Percentiles rank a stretch among this genome's conserved stretches.
Conservation (phyloP, 2,329 filamentous ascomycete genomes). For the Hirsutella thompsonii region DNA sequence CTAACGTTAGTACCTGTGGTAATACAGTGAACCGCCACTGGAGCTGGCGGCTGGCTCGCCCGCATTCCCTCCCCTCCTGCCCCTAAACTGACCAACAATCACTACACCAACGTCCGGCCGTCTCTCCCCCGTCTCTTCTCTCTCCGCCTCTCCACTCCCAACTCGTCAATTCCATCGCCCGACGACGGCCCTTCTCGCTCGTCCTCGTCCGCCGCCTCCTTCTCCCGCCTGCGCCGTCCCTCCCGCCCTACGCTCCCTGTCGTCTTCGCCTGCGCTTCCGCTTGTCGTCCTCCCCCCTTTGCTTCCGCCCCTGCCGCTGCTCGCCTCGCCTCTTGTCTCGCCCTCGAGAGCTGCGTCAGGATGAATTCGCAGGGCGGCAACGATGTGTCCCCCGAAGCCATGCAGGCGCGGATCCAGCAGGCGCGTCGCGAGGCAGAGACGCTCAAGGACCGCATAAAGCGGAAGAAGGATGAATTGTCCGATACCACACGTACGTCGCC, state of each 20-base stretch:
- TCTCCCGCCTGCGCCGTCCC: slow-evolving; percentile 1
- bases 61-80: slow-evolving; percentile 4
- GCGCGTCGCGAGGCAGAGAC: slow-evolving; percentile 96
- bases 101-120: slow-evolving; percentile 5
- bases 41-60: slow-evolving; percentile 4
- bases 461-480: slow-evolving; percentile 98
- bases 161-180: slow-evolving; percentile 13
- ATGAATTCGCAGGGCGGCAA: slow-evolving; percentile 46
- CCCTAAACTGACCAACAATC: slow-evolving; percentile 5
- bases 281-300: slow-evolving; percentile 2
- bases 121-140: slow-evolving; percentile 10
- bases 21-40: slow-evolving; percentile 2
- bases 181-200: slow-evolving; percentile 9
- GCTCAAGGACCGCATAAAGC: slow-evolving; percentile 96
- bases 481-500: slow-evolving; percentile 81
- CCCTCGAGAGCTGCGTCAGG: slow-evolving; percentile 12
- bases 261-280: slow-evolving; percentile 4
- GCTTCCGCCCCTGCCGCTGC: slow-evolving; percentile 1
- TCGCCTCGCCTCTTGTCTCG: slow-evolving; percentile 4
- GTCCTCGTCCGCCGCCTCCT: slow-evolving; percentile 3
- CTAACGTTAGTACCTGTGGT: not conserved
- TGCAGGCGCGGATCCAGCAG: slow-evolving; percentile 87
- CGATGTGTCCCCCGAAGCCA: slow-evolving; percentile 59
- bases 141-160: slow-evolving; percentile 20
- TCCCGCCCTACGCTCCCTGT: slow-evolving; percentile 5